These are phyloP conservation scores for Climacium dendroides DNA, from an alignment of 225 moss, liverwort and hornwort genomes.

Conservation along the genomic window DNA sequence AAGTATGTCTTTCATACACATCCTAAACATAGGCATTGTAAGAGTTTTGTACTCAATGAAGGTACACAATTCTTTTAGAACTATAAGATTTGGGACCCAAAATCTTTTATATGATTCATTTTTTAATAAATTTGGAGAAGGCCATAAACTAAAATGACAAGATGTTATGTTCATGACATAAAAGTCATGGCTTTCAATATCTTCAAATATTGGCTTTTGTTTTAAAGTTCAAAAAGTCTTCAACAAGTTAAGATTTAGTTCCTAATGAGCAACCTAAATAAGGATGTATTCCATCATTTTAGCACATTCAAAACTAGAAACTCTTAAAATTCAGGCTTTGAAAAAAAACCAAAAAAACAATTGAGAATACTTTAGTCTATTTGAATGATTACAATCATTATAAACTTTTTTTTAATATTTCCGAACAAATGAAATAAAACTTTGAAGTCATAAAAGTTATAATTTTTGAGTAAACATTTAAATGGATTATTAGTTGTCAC, in stretches of 20 bases:
- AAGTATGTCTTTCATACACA: background rate
- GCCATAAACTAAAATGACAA: background rate
- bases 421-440: no score
- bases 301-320: no score
- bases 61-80: background rate
- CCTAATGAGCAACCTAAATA: background rate
- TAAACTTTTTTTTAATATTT: no score
- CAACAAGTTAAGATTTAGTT: background rate
- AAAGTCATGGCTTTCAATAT: no score
- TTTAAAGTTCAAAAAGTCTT: background rate
- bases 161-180: fast-evolving
- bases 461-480: no score
- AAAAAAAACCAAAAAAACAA: no score
- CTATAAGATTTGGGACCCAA: no score
- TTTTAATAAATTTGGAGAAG: background rate
- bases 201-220: background rate
- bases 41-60: background rate
- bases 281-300: fast-evolving
- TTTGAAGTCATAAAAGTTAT: no score
- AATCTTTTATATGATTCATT: background rate
- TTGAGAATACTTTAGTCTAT: no score
- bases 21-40: background rate
- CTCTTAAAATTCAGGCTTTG: no score
- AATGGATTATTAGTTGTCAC: no score
- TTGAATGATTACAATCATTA: no score